Conservation (phyloP, 2,329 filamentous ascomycete species). For the Elsinoe fawcettii region DNA sequence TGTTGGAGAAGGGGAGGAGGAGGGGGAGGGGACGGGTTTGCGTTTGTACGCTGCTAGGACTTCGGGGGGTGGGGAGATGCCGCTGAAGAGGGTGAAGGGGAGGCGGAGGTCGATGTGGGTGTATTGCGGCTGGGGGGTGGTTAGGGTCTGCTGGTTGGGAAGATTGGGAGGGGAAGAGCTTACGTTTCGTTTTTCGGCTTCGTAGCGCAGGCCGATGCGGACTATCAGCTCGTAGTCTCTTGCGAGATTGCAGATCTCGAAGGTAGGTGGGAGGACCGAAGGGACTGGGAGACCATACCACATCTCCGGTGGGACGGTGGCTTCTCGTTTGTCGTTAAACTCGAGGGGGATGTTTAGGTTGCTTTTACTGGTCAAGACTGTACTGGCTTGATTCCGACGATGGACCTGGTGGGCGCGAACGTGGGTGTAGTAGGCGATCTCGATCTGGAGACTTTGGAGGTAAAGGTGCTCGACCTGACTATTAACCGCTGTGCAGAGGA, state of each 20-base stretch:
- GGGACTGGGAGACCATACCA: conserved; percentile 70
- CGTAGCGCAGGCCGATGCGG: conserved; percentile 69
- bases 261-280: conserved; percentile 78
- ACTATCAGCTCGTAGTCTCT: conserved; percentile 79
- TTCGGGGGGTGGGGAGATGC: conserved; percentile 70
- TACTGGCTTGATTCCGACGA: conserved; percentile 63
- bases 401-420: conserved; percentile 69
- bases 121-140: conserved; percentile 45
- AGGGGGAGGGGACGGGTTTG: conserved; percentile 19
- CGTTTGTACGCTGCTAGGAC: conserved; percentile 58
- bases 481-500: conserved; percentile 70
- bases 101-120: conserved; percentile 73
- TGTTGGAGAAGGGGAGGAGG: conserved; percentile 22
- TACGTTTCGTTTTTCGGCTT: conserved; percentile 8
- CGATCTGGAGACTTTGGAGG: conserved; percentile 71
- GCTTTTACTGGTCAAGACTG: conserved; percentile 64
- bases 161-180: background rate
- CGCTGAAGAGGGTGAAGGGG: conserved; percentile 74
- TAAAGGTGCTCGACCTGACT: conserved; percentile 62
- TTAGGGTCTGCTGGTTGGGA: background rate
- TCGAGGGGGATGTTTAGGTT: conserved; percentile 66
- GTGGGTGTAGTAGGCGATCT: conserved; percentile 70
- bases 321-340: conserved; percentile 43
- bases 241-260: conserved; percentile 79
- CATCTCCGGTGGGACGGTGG: conserved; percentile 48